These are phyloP conservation scores for Xylaria polymorpha DNA, from an alignment of 2,329 filamentous ascomycete species.

Conservation along the genomic window DNA sequence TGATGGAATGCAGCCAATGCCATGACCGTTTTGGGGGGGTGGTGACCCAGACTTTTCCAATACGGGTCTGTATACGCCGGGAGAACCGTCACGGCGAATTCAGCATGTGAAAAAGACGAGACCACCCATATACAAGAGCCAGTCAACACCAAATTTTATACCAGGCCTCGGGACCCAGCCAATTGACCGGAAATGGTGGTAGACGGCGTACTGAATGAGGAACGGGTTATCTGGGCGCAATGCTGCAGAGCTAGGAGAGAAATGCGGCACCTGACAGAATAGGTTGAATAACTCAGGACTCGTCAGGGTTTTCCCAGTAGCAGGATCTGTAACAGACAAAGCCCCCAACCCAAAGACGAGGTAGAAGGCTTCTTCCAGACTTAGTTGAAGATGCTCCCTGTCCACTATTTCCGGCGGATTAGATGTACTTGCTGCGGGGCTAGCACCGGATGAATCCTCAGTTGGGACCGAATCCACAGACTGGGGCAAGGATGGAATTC, in stretches of 20 bases:
- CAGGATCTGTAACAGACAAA: slow-evolving; percentile 69
- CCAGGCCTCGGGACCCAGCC: slow-evolving; percentile 95
- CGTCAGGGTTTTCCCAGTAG: slow-evolving; percentile 59
- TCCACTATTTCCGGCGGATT: slow-evolving; percentile 54
- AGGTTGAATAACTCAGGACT: slow-evolving; percentile 70
- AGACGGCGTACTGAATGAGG: slow-evolving; percentile 86
- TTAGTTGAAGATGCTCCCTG: slow-evolving; percentile 90
- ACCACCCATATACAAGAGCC: slow-evolving; percentile 91
- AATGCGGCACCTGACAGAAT: slow-evolving; percentile 77
- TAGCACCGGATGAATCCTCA: slow-evolving; percentile 18
- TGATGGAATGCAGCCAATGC: slow-evolving; percentile 89
- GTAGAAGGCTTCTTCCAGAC: slow-evolving; percentile 91
- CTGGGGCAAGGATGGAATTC: slow-evolving; percentile 34
- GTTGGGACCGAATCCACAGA: slow-evolving; percentile 25
- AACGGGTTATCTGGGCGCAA: slow-evolving; percentile 84
- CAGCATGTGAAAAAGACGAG: slow-evolving; percentile 93
- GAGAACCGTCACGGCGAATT: slow-evolving; percentile 87
- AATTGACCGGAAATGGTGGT: slow-evolving; percentile 94
- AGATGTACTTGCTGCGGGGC: slow-evolving; percentile 6
- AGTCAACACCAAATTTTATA: slow-evolving; percentile 95
- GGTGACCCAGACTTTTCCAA: slow-evolving; percentile 72
- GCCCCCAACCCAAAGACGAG: slow-evolving; percentile 83
- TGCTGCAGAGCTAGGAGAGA: slow-evolving; percentile 64
- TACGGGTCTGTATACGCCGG: slow-evolving; percentile 81
- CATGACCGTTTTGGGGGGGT: slow-evolving; percentile 67